Evolutionary conservation across 352 stramenopile species (phyloP).

Genomic region (Pythium monospermum): DNA sequence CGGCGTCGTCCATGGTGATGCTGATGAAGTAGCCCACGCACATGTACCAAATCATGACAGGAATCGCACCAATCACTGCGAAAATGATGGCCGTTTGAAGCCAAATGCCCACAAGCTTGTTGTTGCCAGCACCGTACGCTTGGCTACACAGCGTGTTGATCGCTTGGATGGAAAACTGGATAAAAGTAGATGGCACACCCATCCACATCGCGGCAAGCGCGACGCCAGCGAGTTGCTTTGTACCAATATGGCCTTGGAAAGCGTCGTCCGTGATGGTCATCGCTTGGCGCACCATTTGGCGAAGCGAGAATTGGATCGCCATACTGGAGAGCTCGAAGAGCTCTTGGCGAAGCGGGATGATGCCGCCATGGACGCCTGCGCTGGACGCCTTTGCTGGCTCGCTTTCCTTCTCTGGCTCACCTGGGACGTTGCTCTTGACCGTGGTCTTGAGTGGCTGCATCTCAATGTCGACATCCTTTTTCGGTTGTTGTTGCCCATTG

Average conservation of each 20-base stretch:
- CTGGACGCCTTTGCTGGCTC: background rate
- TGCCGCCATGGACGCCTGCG: background rate
- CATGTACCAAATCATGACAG: slow-evolving; percentile 44
- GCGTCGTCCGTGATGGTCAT: slow-evolving; percentile 43
- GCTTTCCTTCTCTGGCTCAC: slow-evolving; percentile 4
- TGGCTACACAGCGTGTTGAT: slow-evolving; percentile 50
- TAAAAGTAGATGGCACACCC: slow-evolving; percentile 38
- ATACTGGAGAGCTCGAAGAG: slow-evolving; percentile 36
- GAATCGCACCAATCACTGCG: slow-evolving; percentile 28
- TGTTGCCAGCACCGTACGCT: slow-evolving; percentile 48
- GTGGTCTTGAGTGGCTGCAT: slow-evolving; percentile 18
- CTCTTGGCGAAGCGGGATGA: slow-evolving; percentile 32
- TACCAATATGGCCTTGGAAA: slow-evolving; percentile 42
- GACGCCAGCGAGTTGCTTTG: slow-evolving; percentile 39
- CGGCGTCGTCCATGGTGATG: slow-evolving; percentile 37
- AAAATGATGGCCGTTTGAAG: slow-evolving; percentile 42
- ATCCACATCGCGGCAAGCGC: slow-evolving; percentile 43
- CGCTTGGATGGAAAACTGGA: slow-evolving; percentile 44
- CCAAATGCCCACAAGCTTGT: slow-evolving; percentile 43
- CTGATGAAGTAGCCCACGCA: slow-evolving; percentile 36
- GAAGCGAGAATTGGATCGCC: slow-evolving; percentile 36
- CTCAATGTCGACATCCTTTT: slow-evolving; percentile 13
- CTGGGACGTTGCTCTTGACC: background rate
- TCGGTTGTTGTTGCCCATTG: background rate
- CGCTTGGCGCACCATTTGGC: slow-evolving; percentile 39